Percentiles rank a stretch among this genome's conserved stretches.
These are phyloP conservation scores for Candida palmyrensis DNA, from an alignment of 805 yeast species.

Conservation along the genomic window DNA sequence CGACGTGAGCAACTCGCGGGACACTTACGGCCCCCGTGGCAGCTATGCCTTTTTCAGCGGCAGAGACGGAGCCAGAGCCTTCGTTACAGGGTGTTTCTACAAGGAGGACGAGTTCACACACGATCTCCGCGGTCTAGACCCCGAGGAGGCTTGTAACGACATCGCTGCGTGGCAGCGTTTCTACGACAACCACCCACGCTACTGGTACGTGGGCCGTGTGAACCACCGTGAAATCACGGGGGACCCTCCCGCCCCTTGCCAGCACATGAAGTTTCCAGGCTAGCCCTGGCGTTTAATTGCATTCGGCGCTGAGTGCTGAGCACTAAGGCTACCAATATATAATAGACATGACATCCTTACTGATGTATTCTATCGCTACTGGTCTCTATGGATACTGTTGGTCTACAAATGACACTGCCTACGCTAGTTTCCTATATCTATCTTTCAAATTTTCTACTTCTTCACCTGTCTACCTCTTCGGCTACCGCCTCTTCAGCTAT, in stretches of 20 bases:
- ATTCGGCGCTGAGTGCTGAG: too few species aligned
- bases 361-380: too few species aligned
- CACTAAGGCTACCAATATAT: not conserved
- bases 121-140: conserved; percentile 59
- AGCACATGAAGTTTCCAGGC: conserved; percentile 21
- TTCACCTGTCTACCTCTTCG: not conserved
- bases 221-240: conserved; percentile 40
- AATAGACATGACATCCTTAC: too few species aligned
- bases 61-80: conserved; percentile 62
- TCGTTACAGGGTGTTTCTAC: conserved; percentile 63
- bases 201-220: conserved; percentile 63
- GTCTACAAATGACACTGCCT: not conserved
- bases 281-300: too few species aligned
- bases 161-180: conserved; percentile 50
- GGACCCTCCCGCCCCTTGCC: conserved; percentile 49
- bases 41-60: conserved; percentile 57
- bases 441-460: not conserved
- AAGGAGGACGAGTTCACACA: conserved; percentile 52
- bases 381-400: too few species aligned
- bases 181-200: conserved; percentile 39
- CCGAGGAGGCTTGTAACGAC: conserved; percentile 30
- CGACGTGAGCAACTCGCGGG: conserved; percentile 52
- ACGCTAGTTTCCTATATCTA: not conserved
- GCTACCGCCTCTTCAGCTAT: too few species aligned
- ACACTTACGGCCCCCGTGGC: conserved; percentile 56